Base-by-base conservation (phyloP, 139 green algal species). In the Tetradesmus lagerheimii region DNA sequence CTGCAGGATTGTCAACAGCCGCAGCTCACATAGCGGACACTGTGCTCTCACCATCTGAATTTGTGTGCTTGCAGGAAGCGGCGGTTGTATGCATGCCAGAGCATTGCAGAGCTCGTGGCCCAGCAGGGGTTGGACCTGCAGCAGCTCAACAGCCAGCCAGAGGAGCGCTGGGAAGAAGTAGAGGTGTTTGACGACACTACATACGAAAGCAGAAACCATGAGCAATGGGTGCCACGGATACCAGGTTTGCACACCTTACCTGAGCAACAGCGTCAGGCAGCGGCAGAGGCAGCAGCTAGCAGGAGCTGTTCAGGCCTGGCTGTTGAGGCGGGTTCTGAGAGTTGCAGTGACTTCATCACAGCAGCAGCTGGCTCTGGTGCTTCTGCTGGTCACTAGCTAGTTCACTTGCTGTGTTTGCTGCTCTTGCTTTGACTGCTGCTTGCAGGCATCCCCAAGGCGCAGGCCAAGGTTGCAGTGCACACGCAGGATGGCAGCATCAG, bases 101-200 rank as follows among this genome's bases (percentile, higher is more conserved):
- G 95, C 66, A 78, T 97, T 47, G 23, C 67, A 14, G 29, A 89
- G n/a, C 86, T 96, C 27, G 79, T 97, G 31, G 15, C 45, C 0
- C 43, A 89, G 34, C 76, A 95, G 89, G 91, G 92, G 18, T 74
- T 94, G 37, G 50, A 91, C 35, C 37, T 34, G 39, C 47, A 66
- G 35, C 76, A 77, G 45, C 50, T 77, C 15, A 79, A 18, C 37
- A 29, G 37, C 12, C 43, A 47, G 53, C 35, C 16, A 76, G 31
- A 87, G 25, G 25, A 29, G 38, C 84, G 85, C 50, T 47, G 89
- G 8, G 85, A 94, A 16, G 66, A 86, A 37, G 90, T 97, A 20
- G 92, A 95, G 39, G 39, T 94, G 35, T 97, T 98, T 93, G 96
- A 98, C 82, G 92, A 98, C 90, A 94, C 92, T 18, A 91, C 93